These are phyloP conservation scores for Madurella mycetomatis DNA, from an alignment of 2,329 filamentous ascomycete species.

Conservation along the genomic window DNA sequence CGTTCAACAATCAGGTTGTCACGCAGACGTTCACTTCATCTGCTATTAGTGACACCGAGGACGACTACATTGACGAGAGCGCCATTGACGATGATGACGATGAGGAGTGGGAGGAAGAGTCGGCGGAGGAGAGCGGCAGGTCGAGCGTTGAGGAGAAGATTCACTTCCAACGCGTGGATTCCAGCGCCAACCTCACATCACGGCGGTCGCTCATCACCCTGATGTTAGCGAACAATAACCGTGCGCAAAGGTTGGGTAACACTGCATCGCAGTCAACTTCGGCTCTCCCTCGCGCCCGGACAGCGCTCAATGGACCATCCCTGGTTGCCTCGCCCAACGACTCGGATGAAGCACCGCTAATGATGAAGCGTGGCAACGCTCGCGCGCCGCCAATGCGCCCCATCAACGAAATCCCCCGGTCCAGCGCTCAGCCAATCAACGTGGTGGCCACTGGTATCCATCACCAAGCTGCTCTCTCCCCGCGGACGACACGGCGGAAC, in stretches of 20 bases:
- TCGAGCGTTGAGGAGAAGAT: conserved; percentile 76
- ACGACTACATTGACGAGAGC: conserved; percentile 71
- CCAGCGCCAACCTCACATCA: conserved; percentile 76
- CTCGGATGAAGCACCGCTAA: conserved; percentile 58
- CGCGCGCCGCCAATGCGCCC: conserved; percentile 46
- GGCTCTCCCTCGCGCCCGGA: conserved; percentile 60
- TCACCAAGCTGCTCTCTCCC: conserved; percentile 76
- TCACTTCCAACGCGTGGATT: conserved; percentile 88
- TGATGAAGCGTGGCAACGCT: conserved; percentile 58
- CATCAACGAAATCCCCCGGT: conserved; percentile 61
- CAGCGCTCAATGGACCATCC: conserved; percentile 42
- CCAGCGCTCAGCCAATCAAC: conserved; percentile 71
- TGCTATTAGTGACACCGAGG: conserved; percentile 45
- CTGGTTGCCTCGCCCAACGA: conserved; percentile 52
- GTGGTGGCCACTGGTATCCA: conserved; percentile 60
- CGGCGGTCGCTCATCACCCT: conserved; percentile 85
- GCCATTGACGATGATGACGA: conserved; percentile 66
- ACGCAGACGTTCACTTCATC: conserved; percentile 59
- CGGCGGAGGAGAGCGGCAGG: conserved; percentile 74
- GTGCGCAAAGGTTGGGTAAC: conserved; percentile 64
- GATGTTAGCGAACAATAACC: conserved; percentile 76
- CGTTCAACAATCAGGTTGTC: conserved; percentile 72
- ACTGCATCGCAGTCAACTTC: conserved; percentile 64
- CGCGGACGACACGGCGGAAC: conserved; percentile 84
- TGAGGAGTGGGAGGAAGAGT: conserved; percentile 63